Evolutionary conservation across 1,284 basidiomycete species (phyloP), one percentile per base, ranked within the genome.

Genomic region (Pterula multifida): DNA sequence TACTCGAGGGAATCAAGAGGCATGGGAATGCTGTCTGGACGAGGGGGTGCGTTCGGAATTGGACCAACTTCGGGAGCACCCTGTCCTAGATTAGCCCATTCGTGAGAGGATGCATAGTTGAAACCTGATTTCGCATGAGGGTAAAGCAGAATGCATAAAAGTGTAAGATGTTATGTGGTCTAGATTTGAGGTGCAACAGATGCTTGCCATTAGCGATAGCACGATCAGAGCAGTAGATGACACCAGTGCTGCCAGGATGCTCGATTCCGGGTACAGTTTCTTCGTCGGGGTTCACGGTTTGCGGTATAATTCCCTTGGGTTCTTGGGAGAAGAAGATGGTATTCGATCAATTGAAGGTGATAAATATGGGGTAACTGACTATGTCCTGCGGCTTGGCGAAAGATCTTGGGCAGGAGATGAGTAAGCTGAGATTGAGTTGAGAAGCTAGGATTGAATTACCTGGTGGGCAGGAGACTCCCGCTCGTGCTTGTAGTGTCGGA

Each of bases 31-130:
- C 70, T 69, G 2, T 73, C 72, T 1, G 85, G 84, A 35, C 90
- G 80, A 21, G 75, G 65, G 0, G 79, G 75, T 1, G 83, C 86
- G 47, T 80, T 77, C 1, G 88, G 88, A 53, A 97, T 82, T 9
- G 79, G 78, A 0, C 91, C 92, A 6, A 87, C 83, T 64, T 94
- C 91, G 1, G 91, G 91, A 3, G 90, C 91, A 50, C 91, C 90
- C 66, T 92, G 89, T n/a, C 73, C 73, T 3, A 76, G 63, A 52
- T 92, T 91, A 2, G 86, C 77, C 90, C 90, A 93, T 55, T 85
- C 81, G 58, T 87, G 82, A 26, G 78, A 78, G 58, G 73, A 70
- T 50, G 81, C 78, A 60, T 88, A 88, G 56, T 71, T 83, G 71
- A 89, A 93, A 15, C 90, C 28, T 32, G 28, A 15, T 32, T 32